Base-by-base conservation (phyloP, 495 filamentous ascomycete species). In the Talaromyces proteolyticus region DNA sequence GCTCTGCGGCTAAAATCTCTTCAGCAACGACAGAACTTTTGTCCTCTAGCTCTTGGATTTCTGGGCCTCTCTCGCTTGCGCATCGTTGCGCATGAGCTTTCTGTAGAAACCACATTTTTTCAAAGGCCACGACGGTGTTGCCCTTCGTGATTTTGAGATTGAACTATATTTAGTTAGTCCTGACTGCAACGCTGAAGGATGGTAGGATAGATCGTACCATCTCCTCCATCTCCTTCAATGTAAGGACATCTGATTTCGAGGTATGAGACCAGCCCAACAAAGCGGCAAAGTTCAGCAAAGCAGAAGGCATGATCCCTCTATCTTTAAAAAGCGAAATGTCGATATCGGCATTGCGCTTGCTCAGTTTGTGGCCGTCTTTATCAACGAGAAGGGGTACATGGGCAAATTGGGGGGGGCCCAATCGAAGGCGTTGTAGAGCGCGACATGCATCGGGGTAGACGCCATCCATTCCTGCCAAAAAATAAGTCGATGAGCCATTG, bases 311-410 rank as follows among this genome's bases (percentile, higher is more conserved):
- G 46, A 90, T 76, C 4, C 84, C 83, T 25, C 75, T 63, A 38
- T 87, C 79, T 48, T 79, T 74, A 66, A 87, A 93, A 20, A 73
- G 78, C 3, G 72, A 66, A 17, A 96, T 75, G 61, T 87, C 80
- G 22, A 88, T 79, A 48, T 86, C 85, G 2, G 76, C 71, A 25
- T 86, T 82, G 26, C 93, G 81, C 65, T 98, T 98, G 70, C 91
- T 96, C 39, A 97, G 74, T 65, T 98, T 98, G 54, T 89, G 82
- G 8, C 81, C 75, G 29, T 82, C 68, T 52, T 76, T 64, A 59
- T 96, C 85, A 14, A 88, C 80, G 0, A 98, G 80, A 3, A 98
- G 69, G 14, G 91, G 89, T 11, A 97, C 87, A 66, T 98, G 93
- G 26, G 85, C 91, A 62, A 93, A 98, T 25, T 64, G 2, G 93